phyloP scores from a whole-genome alignment of 108 stramenopile species.

The Seminavis robusta region DNA sequence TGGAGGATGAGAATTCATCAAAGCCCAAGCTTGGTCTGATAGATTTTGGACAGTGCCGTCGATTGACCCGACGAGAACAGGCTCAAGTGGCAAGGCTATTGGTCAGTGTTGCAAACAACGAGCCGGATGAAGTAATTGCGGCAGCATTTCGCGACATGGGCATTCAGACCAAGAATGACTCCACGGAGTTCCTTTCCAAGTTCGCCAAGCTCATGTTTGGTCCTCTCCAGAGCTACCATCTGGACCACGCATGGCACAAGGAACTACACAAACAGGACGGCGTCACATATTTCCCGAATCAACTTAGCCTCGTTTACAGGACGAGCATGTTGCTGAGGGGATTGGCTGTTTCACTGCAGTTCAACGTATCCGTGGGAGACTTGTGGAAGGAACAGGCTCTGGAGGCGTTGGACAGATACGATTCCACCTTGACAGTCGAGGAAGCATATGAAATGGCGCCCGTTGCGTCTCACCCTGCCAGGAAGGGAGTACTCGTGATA shows the following conservation, averaged over 20 bases:
- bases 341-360: constrained; percentile 67
- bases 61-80: constrained; percentile 44
- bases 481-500: too few species aligned
- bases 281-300: constrained; percentile 69
- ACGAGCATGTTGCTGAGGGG: constrained; percentile 63
- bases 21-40: constrained; percentile 52
- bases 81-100: constrained; percentile 51
- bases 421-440: neutral
- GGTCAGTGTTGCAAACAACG: constrained; percentile 66
- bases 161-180: constrained; percentile 65
- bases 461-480: too few species aligned
- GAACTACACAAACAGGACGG: constrained; percentile 56
- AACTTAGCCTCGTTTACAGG: constrained; percentile 72
- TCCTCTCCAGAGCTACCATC: constrained; percentile 47
- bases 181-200: constrained; percentile 59
- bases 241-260: constrained; percentile 58
- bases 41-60: constrained; percentile 77
- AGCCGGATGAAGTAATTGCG: constrained; percentile 58
- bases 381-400: constrained; percentile 62
- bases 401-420: too few species aligned
- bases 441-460: neutral
- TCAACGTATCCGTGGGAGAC: constrained; percentile 61
- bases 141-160: constrained; percentile 55
- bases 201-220: constrained; percentile 78
- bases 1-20: constrained; percentile 16